Evolutionary conservation across 2,329 filamentous ascomycete genomes (phyloP).

Genomic region (Colletotrichum karsti): DNA sequence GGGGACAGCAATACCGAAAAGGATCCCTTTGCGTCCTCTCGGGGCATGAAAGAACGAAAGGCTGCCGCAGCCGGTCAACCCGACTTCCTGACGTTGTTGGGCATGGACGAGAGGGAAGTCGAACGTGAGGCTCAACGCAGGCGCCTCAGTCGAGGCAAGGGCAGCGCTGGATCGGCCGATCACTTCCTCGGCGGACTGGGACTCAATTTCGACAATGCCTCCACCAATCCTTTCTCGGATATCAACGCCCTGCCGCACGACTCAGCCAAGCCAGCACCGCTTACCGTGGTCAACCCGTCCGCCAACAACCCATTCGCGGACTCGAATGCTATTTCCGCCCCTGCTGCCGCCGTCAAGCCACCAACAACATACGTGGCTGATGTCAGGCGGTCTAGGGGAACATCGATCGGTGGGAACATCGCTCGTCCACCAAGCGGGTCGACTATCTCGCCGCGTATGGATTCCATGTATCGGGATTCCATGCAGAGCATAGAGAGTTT

Average conservation of each 20-base stretch:
- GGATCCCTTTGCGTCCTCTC: slow-evolving; percentile 36
- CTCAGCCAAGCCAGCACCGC: slow-evolving; percentile 48
- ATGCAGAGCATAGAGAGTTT: slow-evolving; percentile 50
- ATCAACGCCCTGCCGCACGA: slow-evolving; percentile 48
- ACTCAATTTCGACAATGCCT: slow-evolving; percentile 43
- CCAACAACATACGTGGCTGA: slow-evolving; percentile 55
- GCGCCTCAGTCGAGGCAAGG: slow-evolving; percentile 38
- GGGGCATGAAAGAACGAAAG: slow-evolving; percentile 34
- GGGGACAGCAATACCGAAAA: slow-evolving; percentile 36
- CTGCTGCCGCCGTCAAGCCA: slow-evolving; percentile 36
- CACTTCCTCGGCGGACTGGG: slow-evolving; percentile 50
- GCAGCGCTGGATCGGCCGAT: slow-evolving; percentile 44
- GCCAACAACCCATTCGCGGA: slow-evolving; percentile 59
- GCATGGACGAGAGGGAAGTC: slow-evolving; percentile 51
- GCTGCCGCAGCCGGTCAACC: slow-evolving; percentile 41
- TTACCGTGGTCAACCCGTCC: slow-evolving; percentile 36
- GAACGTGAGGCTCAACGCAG: slow-evolving; percentile 46
- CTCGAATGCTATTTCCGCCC: slow-evolving; percentile 49
- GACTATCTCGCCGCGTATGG: slow-evolving; percentile 35
- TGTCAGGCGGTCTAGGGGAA: slow-evolving; percentile 58
- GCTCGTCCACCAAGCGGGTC: slow-evolving; percentile 36
- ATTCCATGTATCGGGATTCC: slow-evolving; percentile 52
- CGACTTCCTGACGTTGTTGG: slow-evolving; percentile 52
- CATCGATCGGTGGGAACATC: slow-evolving; percentile 45
- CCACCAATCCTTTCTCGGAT: slow-evolving; percentile 58